These are phyloP conservation scores for Thelephora terrestris DNA, from an alignment of 1,284 basidiomycete species.

Conservation along the genomic window DNA sequence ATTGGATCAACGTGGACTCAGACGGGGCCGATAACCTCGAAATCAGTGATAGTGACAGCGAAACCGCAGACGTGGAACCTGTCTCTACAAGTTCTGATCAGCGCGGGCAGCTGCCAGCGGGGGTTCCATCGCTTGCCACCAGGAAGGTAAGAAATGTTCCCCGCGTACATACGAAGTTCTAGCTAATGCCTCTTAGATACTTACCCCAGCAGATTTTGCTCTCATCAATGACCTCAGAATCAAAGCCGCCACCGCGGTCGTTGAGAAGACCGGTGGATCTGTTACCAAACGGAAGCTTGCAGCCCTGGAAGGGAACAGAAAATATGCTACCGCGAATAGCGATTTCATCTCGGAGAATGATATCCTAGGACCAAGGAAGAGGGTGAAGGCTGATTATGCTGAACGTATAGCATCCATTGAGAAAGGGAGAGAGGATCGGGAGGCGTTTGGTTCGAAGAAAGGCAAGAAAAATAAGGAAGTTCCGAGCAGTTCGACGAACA, in stretches of 20 bases:
- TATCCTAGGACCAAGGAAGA: constrained; percentile 92
- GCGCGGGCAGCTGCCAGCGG: constrained; percentile 16
- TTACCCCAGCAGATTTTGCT: constrained; percentile 96
- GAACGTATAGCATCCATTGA: constrained; percentile 90
- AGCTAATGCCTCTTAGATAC: constrained; percentile 49
- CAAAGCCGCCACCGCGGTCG: constrained; percentile 67
- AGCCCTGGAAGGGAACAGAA: constrained; percentile 61
- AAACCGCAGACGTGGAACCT: constrained; percentile 34
- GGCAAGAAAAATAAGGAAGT: constrained; percentile 81
- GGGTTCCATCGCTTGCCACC: constrained; percentile 60
- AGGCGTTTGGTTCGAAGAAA: constrained; percentile 86
- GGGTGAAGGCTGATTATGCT: constrained; percentile 88
- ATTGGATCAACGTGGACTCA: constrained; percentile 82
- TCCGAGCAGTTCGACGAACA: constrained; percentile 79
- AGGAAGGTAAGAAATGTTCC: constrained; percentile 48
- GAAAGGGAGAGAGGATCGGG: constrained; percentile 90
- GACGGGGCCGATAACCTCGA: constrained; percentile 62
- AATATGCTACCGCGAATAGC: constrained; percentile 36
- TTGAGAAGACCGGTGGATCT: constrained; percentile 63
- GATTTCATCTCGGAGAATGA: constrained; percentile 85
- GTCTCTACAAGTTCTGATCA: constrained; percentile 5
- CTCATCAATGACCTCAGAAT: constrained; percentile 85
- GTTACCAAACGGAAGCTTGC: constrained; percentile 85
- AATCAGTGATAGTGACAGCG: constrained; percentile 85
- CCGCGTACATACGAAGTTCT: neutral